A percentile compares a stretch with the other conserved stretches of the same genome.
Evolutionary conservation across 1,284 basidiomycete genomes (phyloP).

Genomic region (Exsudoporus floridanus): DNA sequence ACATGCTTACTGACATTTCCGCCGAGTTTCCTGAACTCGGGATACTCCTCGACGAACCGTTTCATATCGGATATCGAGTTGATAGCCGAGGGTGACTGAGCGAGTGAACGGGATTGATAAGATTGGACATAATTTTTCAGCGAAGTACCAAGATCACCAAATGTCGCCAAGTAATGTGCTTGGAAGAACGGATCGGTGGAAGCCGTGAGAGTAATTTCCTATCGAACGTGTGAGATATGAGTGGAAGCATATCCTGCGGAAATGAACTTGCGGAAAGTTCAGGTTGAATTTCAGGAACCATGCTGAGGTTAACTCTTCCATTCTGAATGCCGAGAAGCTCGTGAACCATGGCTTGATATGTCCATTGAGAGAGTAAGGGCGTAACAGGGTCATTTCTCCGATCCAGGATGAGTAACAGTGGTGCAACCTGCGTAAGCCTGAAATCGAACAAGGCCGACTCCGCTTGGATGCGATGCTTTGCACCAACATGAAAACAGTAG

Average conservation of each 20-base stretch:
- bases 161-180: slow-evolving; percentile 88
- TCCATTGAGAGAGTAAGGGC: slow-evolving; percentile 97
- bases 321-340: slow-evolving; percentile 94
- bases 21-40: slow-evolving; percentile 93
- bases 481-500: slow-evolving; percentile 9
- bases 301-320: slow-evolving; percentile 83
- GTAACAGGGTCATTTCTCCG: slow-evolving; percentile 97
- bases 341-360: slow-evolving; percentile 99
- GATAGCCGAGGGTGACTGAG: slow-evolving; percentile 78
- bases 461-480: slow-evolving; percentile 67
- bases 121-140: slow-evolving; percentile 94
- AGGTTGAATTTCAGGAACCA: slow-evolving; percentile 84
- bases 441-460: slow-evolving; percentile 79
- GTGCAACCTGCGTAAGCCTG: slow-evolving; percentile 70
- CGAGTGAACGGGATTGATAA: slow-evolving; percentile 85
- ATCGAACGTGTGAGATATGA: slow-evolving; percentile 15
- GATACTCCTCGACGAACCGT: slow-evolving; percentile 97
- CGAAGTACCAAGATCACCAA: slow-evolving; percentile 93
- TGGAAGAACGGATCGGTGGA: slow-evolving; percentile 95
- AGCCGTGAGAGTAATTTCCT: slow-evolving; percentile 95
- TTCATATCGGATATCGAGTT: slow-evolving; percentile 99
- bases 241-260: slow-evolving; percentile 5
- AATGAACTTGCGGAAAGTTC: slow-evolving; percentile 73
- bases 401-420: slow-evolving; percentile 79
- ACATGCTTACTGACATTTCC: slow-evolving; percentile 99